Base-by-base conservation (phyloP, 345 rosid genomes). In the Eucalyptus curtisii region DNA sequence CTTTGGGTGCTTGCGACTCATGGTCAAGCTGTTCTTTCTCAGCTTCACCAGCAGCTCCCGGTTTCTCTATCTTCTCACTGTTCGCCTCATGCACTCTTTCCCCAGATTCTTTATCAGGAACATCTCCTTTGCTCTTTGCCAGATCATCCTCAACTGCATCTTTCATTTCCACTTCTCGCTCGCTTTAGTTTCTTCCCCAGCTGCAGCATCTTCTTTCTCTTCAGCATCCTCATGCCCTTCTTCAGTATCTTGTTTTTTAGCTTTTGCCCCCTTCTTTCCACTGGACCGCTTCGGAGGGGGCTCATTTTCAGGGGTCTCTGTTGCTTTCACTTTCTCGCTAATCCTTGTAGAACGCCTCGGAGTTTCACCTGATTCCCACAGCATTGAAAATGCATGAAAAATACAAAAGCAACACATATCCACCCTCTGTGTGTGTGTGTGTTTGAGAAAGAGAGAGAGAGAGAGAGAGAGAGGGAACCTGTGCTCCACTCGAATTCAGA, bases 401-500 rank as follows among this genome's bases (percentile, higher is more conserved):
- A 20, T 20, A 40, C 64, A 52, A 40, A 76, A 4, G 30, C 27
- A 19, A 55, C 24, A 47, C 53, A 49, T 49, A n/a, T 17, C 47
- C 27, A 49, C 45, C 42, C 30, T 30, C 2, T 84, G 14, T 5
- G 4, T 16, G 42, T 16, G 27, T 10, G 79, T 4, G 42, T 16
- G 27, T 10, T 40, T 4, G 79, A 31, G 79, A 31, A 22, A 68
- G 80, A 68, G 44, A 33, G 81, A 37, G 45, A 71, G 86, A 88
- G 61, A 79, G 48, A 76, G 27, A 33, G 50, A 44, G 71, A 42
- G 86, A 52, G 49, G 42, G 59, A 49, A 45, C 87, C 76, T 47
- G 90, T 93, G 55, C 94, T 90, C 94, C 94, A 93, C 79, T 93
- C 94, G 49, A 93, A 93, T 86, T 92, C 93, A 3, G 91, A 89